A percentile compares a stretch with the other conserved stretches of the same genome.
Evolutionary conservation across 495 filamentous ascomycete genomes (phyloP).

Genomic region (Neurospora sp.): DNA sequence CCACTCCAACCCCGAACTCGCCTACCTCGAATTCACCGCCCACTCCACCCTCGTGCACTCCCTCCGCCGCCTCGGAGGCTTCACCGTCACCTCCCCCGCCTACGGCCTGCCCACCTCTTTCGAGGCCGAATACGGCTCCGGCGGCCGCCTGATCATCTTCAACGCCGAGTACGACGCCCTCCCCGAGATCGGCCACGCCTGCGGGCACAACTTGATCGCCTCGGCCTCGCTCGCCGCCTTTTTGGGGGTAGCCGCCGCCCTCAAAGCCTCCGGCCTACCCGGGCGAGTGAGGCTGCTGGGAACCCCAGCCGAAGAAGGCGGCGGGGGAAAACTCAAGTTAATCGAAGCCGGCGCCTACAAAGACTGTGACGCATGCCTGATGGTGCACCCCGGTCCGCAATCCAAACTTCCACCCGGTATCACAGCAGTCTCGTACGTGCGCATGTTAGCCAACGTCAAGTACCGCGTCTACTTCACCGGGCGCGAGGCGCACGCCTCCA

Average conservation of each 20-base stretch:
- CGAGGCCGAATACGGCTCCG: conserved; percentile 29
- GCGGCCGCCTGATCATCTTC: conserved; percentile 41
- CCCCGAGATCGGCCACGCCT: conserved; percentile 35
- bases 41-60: conserved; percentile 41
- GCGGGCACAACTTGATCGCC: conserved; percentile 61
- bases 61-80: conserved; percentile 24
- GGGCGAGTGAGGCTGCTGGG: conserved; percentile 54
- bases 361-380: conserved; percentile 38
- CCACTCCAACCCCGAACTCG: conserved; percentile 44
- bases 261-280: conserved; percentile 37
- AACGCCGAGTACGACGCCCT: conserved; percentile 48
- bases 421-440: conserved; percentile 28
- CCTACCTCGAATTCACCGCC: conserved; percentile 43
- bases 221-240: conserved; percentile 50
- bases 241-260: conserved; percentile 42
- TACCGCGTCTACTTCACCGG: conserved; percentile 35
- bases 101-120: conserved; percentile 48
- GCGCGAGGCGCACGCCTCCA: conserved; percentile 45
- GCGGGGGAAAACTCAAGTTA: conserved; percentile 40
- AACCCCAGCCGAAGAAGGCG: conserved; percentile 59
- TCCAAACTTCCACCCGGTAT: conserved; percentile 17
- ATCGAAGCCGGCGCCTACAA: conserved; percentile 42
- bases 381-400: conserved; percentile 43
- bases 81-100: conserved; percentile 35
- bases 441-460: conserved; percentile 46